Conservation (phyloP, 192 early-diverging fungal species). For the Irineochytrium annulatum region DNA sequence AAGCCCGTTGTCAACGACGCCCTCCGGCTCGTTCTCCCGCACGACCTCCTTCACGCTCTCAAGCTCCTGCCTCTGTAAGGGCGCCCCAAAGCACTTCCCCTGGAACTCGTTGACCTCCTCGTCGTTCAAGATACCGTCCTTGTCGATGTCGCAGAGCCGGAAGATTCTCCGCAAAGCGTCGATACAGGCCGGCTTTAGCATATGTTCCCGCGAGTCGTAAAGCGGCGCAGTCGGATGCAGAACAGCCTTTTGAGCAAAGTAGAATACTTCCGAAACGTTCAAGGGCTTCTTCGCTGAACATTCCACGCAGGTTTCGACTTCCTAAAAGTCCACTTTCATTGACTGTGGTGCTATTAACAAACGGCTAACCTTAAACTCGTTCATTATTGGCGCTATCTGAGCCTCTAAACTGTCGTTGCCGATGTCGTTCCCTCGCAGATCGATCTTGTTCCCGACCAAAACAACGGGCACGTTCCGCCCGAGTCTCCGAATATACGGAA, state of each 20-base stretch:
- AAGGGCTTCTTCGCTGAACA: slow-evolving; percentile 94
- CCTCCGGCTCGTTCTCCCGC: slow-evolving; percentile 77
- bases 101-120: slow-evolving; percentile 96
- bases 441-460: slow-evolving; percentile 90
- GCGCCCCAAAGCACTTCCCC: slow-evolving; percentile 92
- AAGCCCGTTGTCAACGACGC: slow-evolving; percentile 79
- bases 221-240: slow-evolving; percentile 94
- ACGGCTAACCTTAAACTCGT: slow-evolving; percentile 83
- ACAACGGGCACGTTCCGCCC: slow-evolving; percentile 95
- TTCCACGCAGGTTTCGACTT: slow-evolving; percentile 98
- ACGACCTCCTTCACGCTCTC: slow-evolving; percentile 96
- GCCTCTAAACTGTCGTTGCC: slow-evolving; percentile 85
- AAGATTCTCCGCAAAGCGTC: slow-evolving; percentile 93
- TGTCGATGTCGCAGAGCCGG: slow-evolving; percentile 91
- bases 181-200: slow-evolving; percentile 82
- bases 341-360: not conserved
- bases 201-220: slow-evolving; percentile 91
- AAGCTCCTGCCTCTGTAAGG: slow-evolving; percentile 90
- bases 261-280: slow-evolving; percentile 99
- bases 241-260: slow-evolving; percentile 99
- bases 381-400: slow-evolving; percentile 97
- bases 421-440: slow-evolving; percentile 77
- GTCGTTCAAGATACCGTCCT: slow-evolving; percentile 87
- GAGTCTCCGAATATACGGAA: slow-evolving; percentile 85
- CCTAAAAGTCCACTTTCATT: slow-evolving; percentile 38